phyloP scores from a whole-genome alignment of 2,329 filamentous ascomycete species.

The Fusarium ambrosium region DNA sequence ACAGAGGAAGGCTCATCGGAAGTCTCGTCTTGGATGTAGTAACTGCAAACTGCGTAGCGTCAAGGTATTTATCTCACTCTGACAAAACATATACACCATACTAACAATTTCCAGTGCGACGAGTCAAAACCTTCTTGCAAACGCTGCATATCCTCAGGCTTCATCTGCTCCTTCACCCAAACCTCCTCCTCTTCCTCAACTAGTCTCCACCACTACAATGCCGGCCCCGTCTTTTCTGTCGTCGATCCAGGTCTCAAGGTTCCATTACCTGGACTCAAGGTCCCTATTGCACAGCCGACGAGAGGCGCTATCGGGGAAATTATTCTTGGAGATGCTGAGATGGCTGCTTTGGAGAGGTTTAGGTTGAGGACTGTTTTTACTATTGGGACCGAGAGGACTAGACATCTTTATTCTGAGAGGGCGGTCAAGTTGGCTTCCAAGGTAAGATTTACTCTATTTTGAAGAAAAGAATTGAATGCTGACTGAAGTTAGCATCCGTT shows the following conservation, averaged over 20 bases:
- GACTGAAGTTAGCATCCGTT: slow-evolving; percentile 58
- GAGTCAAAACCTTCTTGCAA: slow-evolving; percentile 63
- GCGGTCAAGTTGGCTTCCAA: slow-evolving; percentile 55
- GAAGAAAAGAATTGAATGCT: no score
- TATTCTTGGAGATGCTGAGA: slow-evolving; percentile 49
- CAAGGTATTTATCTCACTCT: slow-evolving; percentile 56
- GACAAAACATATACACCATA: not conserved
- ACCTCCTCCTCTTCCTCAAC: slow-evolving; percentile 29
- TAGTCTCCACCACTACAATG: slow-evolving; percentile 36
- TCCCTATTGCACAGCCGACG: slow-evolving; percentile 45
- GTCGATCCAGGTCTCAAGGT: slow-evolving; percentile 15
- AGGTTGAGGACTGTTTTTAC: slow-evolving; percentile 58
- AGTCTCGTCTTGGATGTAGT: slow-evolving; percentile 66
- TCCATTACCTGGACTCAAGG: slow-evolving; percentile 30
- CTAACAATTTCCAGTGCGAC: slow-evolving; percentile 62
- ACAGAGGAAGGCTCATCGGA: slow-evolving; percentile 60
- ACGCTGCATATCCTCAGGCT: slow-evolving; percentile 62
- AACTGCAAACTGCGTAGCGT: slow-evolving; percentile 69
- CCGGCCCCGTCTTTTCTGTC: slow-evolving; percentile 26
- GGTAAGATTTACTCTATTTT: slow-evolving; percentile 43
- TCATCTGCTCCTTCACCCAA: slow-evolving; percentile 62
- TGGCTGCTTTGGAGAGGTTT: slow-evolving; percentile 58
- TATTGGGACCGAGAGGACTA: slow-evolving; percentile 51
- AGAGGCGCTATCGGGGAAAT: slow-evolving; percentile 40
- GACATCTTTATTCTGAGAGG: slow-evolving; percentile 52